phyloP scores from a whole-genome alignment of 768 basidiomycete genomes.

The Russula lepida region DNA sequence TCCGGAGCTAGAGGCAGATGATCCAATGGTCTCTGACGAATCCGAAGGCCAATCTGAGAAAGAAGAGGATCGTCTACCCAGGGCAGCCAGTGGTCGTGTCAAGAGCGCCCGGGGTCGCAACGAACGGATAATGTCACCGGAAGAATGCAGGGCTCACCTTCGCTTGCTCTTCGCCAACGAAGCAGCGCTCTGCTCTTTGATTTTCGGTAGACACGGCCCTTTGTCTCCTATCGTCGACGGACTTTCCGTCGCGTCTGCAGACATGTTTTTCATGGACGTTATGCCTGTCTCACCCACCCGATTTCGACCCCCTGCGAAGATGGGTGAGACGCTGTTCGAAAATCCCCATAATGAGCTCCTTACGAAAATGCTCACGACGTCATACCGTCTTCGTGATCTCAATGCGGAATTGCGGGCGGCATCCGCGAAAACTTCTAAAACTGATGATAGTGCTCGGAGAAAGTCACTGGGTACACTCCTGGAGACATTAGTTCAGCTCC shows the following conservation, averaged over 20 bases:
- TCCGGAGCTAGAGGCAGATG: slow-evolving; percentile 43
- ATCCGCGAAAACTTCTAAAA: slow-evolving; percentile 46
- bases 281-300: slow-evolving; percentile 89
- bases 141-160: slow-evolving; percentile 91
- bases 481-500: slow-evolving; percentile 80
- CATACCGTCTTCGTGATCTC: slow-evolving; percentile 70
- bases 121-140: slow-evolving; percentile 84
- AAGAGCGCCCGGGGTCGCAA: slow-evolving; percentile 75
- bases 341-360: slow-evolving; percentile 93
- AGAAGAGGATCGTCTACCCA: slow-evolving; percentile 25
- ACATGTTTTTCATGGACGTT: slow-evolving; percentile 97
- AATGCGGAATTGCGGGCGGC: slow-evolving; percentile 56
- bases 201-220: slow-evolving; percentile 91
- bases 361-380: slow-evolving; percentile 68
- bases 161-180: slow-evolving; percentile 84
- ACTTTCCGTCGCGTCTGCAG: slow-evolving; percentile 67
- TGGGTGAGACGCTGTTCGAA: slow-evolving; percentile 91
- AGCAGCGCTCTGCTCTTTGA: slow-evolving; percentile 66
- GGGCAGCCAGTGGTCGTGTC: slow-evolving; percentile 65
- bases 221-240: slow-evolving; percentile 55
- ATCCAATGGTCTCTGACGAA: slow-evolving; percentile 42
- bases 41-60: slow-evolving; percentile 27
- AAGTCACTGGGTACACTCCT: slow-evolving; percentile 61
- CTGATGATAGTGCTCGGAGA: slow-evolving; percentile 43
- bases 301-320: slow-evolving; percentile 86